phyloP scores from a whole-genome alignment of 768 basidiomycete genomes.

The Tylopilus intermedius region DNA sequence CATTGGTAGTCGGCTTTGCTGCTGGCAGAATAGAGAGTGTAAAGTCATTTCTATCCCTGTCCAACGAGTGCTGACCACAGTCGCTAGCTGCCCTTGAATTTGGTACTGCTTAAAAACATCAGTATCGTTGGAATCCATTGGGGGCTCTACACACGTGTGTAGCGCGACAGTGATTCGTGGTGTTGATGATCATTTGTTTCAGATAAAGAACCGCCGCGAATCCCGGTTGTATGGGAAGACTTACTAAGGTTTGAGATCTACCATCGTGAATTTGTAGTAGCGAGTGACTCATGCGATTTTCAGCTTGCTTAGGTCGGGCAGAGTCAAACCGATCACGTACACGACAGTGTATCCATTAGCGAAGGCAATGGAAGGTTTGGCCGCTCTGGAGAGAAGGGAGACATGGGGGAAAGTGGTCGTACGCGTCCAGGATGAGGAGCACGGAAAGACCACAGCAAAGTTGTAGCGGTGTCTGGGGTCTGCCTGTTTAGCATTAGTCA shows the following conservation, averaged over 20 bases:
- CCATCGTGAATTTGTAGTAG: background rate
- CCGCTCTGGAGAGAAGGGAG: slow-evolving; percentile 72
- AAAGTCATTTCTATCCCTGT: background rate
- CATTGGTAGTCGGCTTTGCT: slow-evolving; percentile 79
- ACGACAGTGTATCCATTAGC: slow-evolving; percentile 66
- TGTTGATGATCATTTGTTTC: slow-evolving; percentile 1
- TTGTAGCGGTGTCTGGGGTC: slow-evolving; percentile 33
- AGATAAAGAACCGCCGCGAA: slow-evolving; percentile 63
- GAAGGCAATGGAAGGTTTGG: slow-evolving; percentile 58
- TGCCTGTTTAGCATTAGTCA: background rate
- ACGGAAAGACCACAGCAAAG: slow-evolving; percentile 32
- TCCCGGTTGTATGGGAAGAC: slow-evolving; percentile 67
- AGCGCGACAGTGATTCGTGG: background rate
- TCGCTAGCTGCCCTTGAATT: slow-evolving; percentile 71
- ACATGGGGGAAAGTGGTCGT: slow-evolving; percentile 92
- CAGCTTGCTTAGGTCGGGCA: slow-evolving; percentile 66
- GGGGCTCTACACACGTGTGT: slow-evolving; percentile 74
- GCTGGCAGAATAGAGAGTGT: slow-evolving; percentile 25
- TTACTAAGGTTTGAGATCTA: slow-evolving; percentile 51
- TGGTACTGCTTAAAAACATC: slow-evolving; percentile 81
- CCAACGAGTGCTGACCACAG: slow-evolving; percentile 2
- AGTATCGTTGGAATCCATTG: slow-evolving; percentile 82
- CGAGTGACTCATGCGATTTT: slow-evolving; percentile 5
- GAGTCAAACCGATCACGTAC: slow-evolving; percentile 67
- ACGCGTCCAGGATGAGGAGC: slow-evolving; percentile 51